Base-by-base conservation (phyloP, 768 basidiomycete genomes). In the Leucocoprinus leucothites region DNA sequence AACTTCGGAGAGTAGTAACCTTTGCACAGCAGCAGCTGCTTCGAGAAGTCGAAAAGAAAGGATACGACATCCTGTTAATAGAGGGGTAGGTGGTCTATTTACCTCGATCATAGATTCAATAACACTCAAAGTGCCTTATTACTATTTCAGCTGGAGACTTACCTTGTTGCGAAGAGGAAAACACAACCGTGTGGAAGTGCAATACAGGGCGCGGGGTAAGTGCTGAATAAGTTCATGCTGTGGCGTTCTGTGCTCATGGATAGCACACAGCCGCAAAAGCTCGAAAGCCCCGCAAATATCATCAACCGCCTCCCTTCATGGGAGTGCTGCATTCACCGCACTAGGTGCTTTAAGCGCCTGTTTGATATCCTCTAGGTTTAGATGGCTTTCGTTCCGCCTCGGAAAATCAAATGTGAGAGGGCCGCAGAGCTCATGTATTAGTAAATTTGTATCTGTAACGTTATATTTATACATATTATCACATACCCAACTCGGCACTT, bases 11-110 rank as follows among this genome's bases (percentile, higher is more conserved):
- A 43, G 82, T 82, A 4, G 71, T 89, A 9, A 61, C 78, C 3
- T 87, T 86, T 63, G 82, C 90, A 1, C 81, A 81, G 28, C 75
- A 84, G 59, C 86, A 84, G 62, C 71, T 92, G 19, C 60, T 88
- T 54, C 71, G 79, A 58, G 82, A 82, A 63, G 71, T 82, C 2
- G 64, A 64, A 31, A 79, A 71, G 64, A 79, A 78, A 57, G 79
- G 81, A 3, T 87, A 78, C 64, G 89, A 91, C 63, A 65, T 80
- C 26, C 67, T 92, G 36, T 66, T 91, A 26, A 65, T 75, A 8
- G 90, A 92, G 71, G 85, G 89, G 88, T 86, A 60, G 26, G 66
- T 56, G 7, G 31, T 35, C 22, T 47, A 34, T 26, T 50, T 41
- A 47, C 47, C 35, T 25, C 25, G 40, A 25, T 19, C 54, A 25